Evolutionary conservation across 768 basidiomycete species (phyloP).

Genomic region (Mycena venus): DNA sequence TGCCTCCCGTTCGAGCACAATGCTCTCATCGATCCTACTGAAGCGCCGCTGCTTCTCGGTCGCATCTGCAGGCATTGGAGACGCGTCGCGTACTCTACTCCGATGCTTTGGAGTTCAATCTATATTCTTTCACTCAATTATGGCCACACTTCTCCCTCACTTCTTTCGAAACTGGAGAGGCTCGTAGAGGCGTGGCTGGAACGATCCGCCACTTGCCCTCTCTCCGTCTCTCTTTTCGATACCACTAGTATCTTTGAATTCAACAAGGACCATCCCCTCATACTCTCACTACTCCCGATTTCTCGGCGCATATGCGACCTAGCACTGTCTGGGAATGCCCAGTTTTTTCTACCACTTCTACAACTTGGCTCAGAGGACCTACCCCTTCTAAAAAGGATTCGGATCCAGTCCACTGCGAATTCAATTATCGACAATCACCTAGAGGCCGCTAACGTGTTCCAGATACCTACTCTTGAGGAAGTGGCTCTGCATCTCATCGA

Average conservation of each 20-base stretch:
- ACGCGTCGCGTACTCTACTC: conserved; percentile 2
- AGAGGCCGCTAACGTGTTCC: not conserved
- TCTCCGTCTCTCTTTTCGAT: too few species aligned
- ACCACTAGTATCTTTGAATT: too few species aligned
- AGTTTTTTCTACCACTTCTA: not conserved
- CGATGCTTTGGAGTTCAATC: conserved; percentile 3
- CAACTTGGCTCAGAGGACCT: not conserved
- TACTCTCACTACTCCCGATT: not conserved
- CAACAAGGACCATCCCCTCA: not conserved
- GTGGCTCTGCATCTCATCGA: not conserved
- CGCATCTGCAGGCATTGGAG: conserved; percentile 21
- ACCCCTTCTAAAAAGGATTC: not conserved
- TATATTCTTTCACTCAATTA: not conserved
- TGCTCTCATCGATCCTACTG: conserved; percentile 2
- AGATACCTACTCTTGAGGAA: not conserved
- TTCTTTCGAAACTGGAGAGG: not conserved
- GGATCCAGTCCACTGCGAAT: not conserved
- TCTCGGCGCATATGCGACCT: not conserved
- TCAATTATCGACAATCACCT: not conserved
- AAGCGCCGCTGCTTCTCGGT: conserved; percentile 11
- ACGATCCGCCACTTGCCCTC: not conserved
- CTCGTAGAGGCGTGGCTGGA: not conserved
- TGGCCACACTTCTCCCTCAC: conserved; percentile 1
- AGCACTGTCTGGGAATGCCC: not conserved
- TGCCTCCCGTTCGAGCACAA: conserved; percentile 11